Percentiles rank a stretch among this genome's conserved stretches.
Conservation (phyloP, 1,139 yeast genomes). For the Candida sanyaensis region DNA sequence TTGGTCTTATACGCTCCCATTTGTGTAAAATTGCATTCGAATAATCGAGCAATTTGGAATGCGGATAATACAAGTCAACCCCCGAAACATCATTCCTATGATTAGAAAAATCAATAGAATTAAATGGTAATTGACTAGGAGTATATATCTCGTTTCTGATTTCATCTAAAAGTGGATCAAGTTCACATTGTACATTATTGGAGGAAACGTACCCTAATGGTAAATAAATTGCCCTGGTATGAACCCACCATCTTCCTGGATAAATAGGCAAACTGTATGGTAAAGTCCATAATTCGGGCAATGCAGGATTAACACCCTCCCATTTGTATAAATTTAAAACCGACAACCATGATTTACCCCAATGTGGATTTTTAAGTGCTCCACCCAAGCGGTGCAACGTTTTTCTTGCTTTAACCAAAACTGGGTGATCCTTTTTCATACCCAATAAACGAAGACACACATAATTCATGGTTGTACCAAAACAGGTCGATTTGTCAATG, state of each 20-base stretch:
- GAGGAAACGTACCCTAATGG: slow-evolving; percentile 84
- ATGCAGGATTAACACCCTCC: slow-evolving; percentile 98
- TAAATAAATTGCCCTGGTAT: slow-evolving; percentile 87
- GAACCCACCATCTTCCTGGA: slow-evolving; percentile 99
- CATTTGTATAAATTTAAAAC: slow-evolving; percentile 80
- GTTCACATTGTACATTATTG: slow-evolving; percentile 53
- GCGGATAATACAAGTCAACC: slow-evolving; percentile 92
- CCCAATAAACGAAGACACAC: slow-evolving; percentile 79
- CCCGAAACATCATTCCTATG: slow-evolving; percentile 89
- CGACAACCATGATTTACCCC: slow-evolving; percentile 96
- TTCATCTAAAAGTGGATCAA: slow-evolving; percentile 63
- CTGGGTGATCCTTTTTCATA: slow-evolving; percentile 70
- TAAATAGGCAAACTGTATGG: slow-evolving; percentile 84
- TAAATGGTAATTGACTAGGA: slow-evolving; percentile 54
- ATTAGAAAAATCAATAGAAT: slow-evolving; percentile 61
- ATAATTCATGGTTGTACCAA: slow-evolving; percentile 91
- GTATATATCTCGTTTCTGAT: slow-evolving; percentile 77
- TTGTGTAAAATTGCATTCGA: slow-evolving; percentile 59
- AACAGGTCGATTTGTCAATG: slow-evolving; percentile 89
- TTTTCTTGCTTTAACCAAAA: slow-evolving; percentile 73
- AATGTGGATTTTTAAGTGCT: slow-evolving; percentile 87
- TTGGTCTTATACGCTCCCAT: slow-evolving; percentile 78
- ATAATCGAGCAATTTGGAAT: slow-evolving; percentile 64
- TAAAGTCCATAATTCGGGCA: slow-evolving; percentile 90
- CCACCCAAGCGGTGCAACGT: slow-evolving; percentile 81